Percentiles rank a stretch among this genome's conserved stretches.
Evolutionary conservation across 352 stramenopile species (phyloP).

Genomic region (Blastocystis sp.): DNA sequence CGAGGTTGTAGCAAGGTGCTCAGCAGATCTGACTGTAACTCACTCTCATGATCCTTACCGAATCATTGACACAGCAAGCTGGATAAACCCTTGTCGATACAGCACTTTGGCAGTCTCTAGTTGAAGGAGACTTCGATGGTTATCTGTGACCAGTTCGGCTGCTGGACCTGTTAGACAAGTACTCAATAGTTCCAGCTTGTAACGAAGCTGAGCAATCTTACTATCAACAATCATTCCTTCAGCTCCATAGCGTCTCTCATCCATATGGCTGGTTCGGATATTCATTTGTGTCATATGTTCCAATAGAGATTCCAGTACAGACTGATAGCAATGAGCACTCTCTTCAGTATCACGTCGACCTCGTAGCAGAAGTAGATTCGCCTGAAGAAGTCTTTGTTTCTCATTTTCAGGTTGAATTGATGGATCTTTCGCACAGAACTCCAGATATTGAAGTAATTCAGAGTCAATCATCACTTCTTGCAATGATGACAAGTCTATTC

Average conservation of each 20-base stretch:
- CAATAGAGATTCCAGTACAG: not conserved
- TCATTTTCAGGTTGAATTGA: not conserved
- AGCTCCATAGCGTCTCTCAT: not conserved
- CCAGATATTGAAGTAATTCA: too few relatives aligned
- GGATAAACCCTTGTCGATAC: conserved; percentile 7
- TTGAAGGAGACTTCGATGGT: conserved; percentile 5
- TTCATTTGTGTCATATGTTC: not conserved
- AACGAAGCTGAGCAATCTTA: not conserved
- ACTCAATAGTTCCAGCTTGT: conserved; percentile 38
- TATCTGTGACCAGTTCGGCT: not conserved
- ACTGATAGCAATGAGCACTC: not conserved
- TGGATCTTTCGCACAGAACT: too few relatives aligned
- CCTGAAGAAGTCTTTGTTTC: not conserved
- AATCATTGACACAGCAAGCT: conserved; percentile 1
- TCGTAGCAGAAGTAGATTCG: not conserved
- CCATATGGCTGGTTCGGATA: not conserved
- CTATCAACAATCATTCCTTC: not conserved
- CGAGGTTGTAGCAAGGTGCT: not conserved
- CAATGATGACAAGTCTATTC: not conserved
- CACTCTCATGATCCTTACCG: not conserved
- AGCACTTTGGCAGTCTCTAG: not conserved
- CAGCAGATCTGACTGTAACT: not conserved
- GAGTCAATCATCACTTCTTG: too few relatives aligned
- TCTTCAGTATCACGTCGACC: not conserved
- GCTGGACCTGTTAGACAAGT: not conserved